phyloP scores from a whole-genome alignment of 1,284 basidiomycete species.

The Vanrija sp. region DNA sequence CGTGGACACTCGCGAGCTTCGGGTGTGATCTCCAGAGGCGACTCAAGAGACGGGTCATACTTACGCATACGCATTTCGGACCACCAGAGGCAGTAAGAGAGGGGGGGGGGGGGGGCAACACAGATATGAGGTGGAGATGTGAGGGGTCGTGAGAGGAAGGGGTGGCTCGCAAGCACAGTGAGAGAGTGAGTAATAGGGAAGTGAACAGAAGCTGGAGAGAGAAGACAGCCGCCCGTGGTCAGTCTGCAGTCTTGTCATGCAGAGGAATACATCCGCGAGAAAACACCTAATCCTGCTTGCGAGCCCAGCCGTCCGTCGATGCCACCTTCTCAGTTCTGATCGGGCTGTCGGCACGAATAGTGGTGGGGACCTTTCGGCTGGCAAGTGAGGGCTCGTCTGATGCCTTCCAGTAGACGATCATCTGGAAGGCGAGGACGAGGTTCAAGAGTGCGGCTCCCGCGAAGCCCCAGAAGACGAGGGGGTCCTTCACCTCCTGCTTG shows the following conservation, averaged over 20 bases:
- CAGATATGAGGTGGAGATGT: too few relatives aligned
- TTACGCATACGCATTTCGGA: slow-evolving; percentile 9
- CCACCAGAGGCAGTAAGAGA: background rate
- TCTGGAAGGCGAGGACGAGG: slow-evolving; percentile 69
- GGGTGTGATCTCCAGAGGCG: too few relatives aligned
- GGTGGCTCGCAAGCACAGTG: too few relatives aligned
- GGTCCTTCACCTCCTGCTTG: slow-evolving; percentile 75
- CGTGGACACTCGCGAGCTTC: too few relatives aligned
- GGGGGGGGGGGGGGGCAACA: background rate
- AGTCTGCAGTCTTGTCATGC: too few relatives aligned
- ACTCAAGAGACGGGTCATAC: background rate
- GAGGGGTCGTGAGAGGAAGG: background rate
- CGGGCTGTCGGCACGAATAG: background rate
- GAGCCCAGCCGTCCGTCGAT: slow-evolving; percentile 12
- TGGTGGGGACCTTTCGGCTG: background rate
- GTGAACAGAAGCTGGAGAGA: background rate
- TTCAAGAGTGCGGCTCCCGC: slow-evolving; percentile 74
- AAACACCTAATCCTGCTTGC: slow-evolving; percentile 31
- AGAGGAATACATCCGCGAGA: too few relatives aligned
- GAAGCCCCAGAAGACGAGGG: slow-evolving; percentile 73
- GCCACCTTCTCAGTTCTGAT: slow-evolving; percentile 5
- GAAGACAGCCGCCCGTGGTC: too few relatives aligned
- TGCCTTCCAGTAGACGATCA: slow-evolving; percentile 75
- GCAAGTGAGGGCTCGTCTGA: background rate
- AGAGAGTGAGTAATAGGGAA: background rate